Evolutionary conservation across 2,329 filamentous ascomycete species (phyloP), one percentile per base, ranked within the genome.

Genomic region (Claviceps paspali): DNA sequence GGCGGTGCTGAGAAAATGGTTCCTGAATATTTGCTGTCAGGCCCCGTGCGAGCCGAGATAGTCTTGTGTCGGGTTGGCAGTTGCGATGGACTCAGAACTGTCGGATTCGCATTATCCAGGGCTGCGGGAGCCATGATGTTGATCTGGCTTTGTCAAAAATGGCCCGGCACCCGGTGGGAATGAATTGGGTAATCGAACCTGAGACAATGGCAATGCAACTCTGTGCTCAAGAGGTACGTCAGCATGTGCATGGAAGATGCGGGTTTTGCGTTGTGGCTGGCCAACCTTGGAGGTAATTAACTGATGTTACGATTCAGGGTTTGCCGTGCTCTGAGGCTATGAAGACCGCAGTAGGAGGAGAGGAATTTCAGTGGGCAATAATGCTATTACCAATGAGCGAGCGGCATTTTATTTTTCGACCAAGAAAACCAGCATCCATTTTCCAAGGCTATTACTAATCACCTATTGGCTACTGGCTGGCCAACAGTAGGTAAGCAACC

Each of bases 41-140:
- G 60, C 2, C 62, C 64, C 26, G 50, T 60, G 44, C 64, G 68
- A 30, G 63, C 62, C 41, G 61, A 57, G 23, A 58, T 57, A 45
- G 64, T 63, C 47, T 62, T 64, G 49, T 69, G 65, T 46, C 87
- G 79, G 22, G 84, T 91, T 31, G 91, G 87, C 35, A 98, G 75
- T 61, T 96, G 84, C 30, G 84, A 83, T 36, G 77, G 73, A 60
- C 79, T 92, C 51, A 96, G 66, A 54, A 98, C 87, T 45, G 84
- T 92, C 38, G 91, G 91, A 63, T 98, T 96, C 45, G 82, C 85
- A 60, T 94, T 94, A 48, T 79, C 73, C 33, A 68, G 55, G 15
- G 54, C 47, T 19, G 53, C 48, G 17, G 49, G 40, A 11, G 46
- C 44, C 49, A 53, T 53, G 19, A 19, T 29, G 27, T 17, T 32